A percentile compares a stretch with the other conserved stretches of the same genome.
phyloP scores from a whole-genome alignment of 805 yeast species.

The Scheffersomyces lignosus region DNA sequence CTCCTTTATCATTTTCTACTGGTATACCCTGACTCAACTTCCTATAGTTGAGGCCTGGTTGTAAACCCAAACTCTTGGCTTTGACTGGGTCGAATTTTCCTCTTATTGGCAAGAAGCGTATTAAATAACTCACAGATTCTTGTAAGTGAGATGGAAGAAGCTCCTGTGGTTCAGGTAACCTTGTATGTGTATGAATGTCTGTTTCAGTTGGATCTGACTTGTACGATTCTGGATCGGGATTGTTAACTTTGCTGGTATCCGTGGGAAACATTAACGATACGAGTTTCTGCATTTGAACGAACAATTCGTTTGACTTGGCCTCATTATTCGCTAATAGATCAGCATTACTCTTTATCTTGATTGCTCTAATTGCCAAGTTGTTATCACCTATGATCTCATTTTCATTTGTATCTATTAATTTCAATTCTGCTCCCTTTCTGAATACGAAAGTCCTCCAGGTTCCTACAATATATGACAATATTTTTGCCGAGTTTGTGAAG shows the following conservation, averaged over 20 bases:
- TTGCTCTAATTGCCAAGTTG: slow-evolving; percentile 38
- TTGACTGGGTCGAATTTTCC: slow-evolving; percentile 72
- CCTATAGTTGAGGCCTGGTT: slow-evolving; percentile 60
- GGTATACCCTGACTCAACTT: slow-evolving; percentile 58
- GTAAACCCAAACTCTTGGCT: slow-evolving; percentile 70
- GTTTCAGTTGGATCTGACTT: slow-evolving; percentile 36
- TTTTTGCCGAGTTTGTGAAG: slow-evolving; percentile 39
- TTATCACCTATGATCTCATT: slow-evolving; percentile 33
- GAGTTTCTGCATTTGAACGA: slow-evolving; percentile 31
- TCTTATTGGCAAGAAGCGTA: slow-evolving; percentile 63
- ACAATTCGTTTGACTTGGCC: neutral
- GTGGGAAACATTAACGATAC: slow-evolving; percentile 59
- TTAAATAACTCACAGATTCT: slow-evolving; percentile 63
- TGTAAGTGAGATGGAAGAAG: slow-evolving; percentile 31
- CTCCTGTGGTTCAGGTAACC: slow-evolving; percentile 24
- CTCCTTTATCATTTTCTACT: slow-evolving; percentile 61
- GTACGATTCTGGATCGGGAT: slow-evolving; percentile 37
- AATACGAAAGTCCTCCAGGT: slow-evolving; percentile 89
- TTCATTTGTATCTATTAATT: slow-evolving; percentile 31
- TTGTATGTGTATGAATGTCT: slow-evolving; percentile 40
- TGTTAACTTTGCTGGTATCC: slow-evolving; percentile 41
- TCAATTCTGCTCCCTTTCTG: slow-evolving; percentile 64
- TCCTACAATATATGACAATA: slow-evolving; percentile 54
- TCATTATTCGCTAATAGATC: neutral
- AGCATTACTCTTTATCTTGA: slow-evolving; percentile 22